Base-by-base conservation (phyloP, 2,329 filamentous ascomycete genomes). In the Cryphonectria japonica region DNA sequence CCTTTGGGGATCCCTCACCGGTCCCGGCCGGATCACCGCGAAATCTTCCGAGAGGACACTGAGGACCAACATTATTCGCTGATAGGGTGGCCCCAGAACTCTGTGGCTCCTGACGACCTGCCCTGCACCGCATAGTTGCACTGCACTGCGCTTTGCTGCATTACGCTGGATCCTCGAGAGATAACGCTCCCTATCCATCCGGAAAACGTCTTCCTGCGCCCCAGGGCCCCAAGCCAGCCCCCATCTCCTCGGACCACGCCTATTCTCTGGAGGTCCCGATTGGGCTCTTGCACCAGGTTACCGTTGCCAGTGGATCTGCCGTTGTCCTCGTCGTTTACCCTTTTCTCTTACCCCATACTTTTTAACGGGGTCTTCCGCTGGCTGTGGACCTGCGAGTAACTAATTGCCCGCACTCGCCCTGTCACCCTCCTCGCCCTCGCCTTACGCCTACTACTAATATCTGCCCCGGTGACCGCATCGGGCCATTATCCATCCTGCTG, bases 211-310 rank as follows among this genome's bases (percentile, higher is more conserved):
- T 9, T 54, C 63, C 46, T 66, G 63, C 14, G 37, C 34, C 32
- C 63, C 66, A 67, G 37, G 46, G 46, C 46, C 46, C 46, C 46
- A 63, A 11, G 46, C 46, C 19, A 7, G 22, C 6, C 46, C 43
- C 71, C 64, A 65, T 59, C 34, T 29, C 16, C 62, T 69, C 67
- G 69, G 52, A 52, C 71, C 64, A 67, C 50, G 63, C 37, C 67
- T 34, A 26, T 59, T 60, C 65, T 61, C 50, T 69, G 63, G 37
- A 64, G 69, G 64, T 73, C 71, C 71, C 71, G 63, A 73, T 71
- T 71, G 67, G 71, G 60, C n/a, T 26, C 37, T 60, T 8, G 22
- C 61, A n/a, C 57, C 26, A 59, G 52, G 16, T 22, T 65, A 52
- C 46, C 57, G 64, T 50, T 62, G 67, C 57, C 59, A 57, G 43